phyloP scores from a whole-genome alignment of 2,329 filamentous ascomycete species.

The Phialophora chinensis region DNA sequence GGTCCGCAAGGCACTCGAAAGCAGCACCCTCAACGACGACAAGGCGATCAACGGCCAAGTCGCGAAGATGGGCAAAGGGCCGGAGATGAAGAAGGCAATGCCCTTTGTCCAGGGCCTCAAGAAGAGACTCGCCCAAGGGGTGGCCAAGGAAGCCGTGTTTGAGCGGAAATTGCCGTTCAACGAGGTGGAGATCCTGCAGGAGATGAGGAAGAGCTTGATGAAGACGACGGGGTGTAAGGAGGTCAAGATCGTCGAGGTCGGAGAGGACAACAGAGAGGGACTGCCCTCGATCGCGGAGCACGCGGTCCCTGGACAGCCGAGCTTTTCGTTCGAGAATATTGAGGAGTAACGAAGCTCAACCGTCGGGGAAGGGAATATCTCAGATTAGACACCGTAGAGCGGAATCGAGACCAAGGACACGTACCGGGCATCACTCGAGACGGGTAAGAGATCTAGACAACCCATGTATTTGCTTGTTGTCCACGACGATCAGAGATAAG shows the following conservation, averaged over 20 bases:
- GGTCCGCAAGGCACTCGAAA: conserved; percentile 72
- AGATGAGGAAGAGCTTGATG: conserved; percentile 81
- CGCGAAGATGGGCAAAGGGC: conserved; percentile 66
- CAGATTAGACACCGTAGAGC: neutral
- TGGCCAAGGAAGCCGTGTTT: conserved; percentile 58
- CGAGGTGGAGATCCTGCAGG: conserved; percentile 73
- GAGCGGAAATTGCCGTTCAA: conserved; percentile 86
- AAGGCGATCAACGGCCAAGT: conserved; percentile 80
- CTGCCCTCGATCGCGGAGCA: conserved; percentile 68
- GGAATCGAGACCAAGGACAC: neutral
- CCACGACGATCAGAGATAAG: neutral
- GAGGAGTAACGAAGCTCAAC: conserved; percentile 40
- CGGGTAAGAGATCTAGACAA: neutral
- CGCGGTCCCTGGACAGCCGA: conserved; percentile 81
- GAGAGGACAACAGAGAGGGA: conserved; percentile 67
- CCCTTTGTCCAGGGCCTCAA: conserved; percentile 90
- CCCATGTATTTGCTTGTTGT: neutral
- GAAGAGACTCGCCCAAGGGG: conserved; percentile 73
- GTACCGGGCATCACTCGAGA: neutral
- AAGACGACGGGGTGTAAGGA: conserved; percentile 73
- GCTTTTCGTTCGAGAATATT: conserved; percentile 85
- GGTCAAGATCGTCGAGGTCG: conserved; percentile 74
- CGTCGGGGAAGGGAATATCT: neutral
- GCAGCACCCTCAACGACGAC: conserved; percentile 70
- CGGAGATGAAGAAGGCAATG: conserved; percentile 96